Conservation (phyloP, 352 stramenopile species). For the Pythium plurisporium region DNA sequence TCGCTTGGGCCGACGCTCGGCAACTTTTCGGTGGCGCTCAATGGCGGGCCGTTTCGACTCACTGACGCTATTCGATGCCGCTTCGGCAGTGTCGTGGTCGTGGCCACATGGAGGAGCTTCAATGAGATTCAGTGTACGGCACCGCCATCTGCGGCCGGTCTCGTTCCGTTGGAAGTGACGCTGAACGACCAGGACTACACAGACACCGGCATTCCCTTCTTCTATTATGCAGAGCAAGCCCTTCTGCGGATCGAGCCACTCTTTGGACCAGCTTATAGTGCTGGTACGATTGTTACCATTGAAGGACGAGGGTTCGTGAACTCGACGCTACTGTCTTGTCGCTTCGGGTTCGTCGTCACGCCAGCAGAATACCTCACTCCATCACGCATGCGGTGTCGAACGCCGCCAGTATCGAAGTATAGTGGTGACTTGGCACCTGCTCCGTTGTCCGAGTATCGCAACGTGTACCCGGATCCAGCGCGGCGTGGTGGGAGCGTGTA, state of each 20-base stretch:
- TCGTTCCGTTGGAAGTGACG: conserved; percentile 83
- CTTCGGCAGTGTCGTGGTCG: conserved; percentile 74
- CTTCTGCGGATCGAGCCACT: conserved; percentile 78
- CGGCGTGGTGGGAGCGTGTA: conserved; percentile 45
- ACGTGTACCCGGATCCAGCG: conserved; percentile 50
- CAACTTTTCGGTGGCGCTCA: conserved; percentile 87
- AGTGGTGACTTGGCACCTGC: conserved; percentile 50
- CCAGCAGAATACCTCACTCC: conserved; percentile 79
- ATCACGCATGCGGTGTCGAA: conserved; percentile 77
- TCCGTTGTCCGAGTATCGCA: conserved; percentile 70
- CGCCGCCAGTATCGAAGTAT: conserved; percentile 61
- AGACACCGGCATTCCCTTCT: conserved; percentile 52
- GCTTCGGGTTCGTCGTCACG: conserved; percentile 83
- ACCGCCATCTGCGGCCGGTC: conserved; percentile 56
- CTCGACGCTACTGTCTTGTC: conserved; percentile 73
- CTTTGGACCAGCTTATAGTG: conserved; percentile 77
- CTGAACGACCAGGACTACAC: conserved; percentile 93
- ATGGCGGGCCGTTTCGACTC: conserved; percentile 75
- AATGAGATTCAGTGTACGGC: conserved; percentile 77
- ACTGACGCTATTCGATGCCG: conserved; percentile 75
- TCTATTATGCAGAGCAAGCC: conserved; percentile 79
- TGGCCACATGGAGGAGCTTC: conserved; percentile 54
- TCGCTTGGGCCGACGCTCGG: conserved; percentile 63
- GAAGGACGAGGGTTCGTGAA: conserved; percentile 89
- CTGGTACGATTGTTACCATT: conserved; percentile 83